phyloP scores from a whole-genome alignment of 352 stramenopile species.

The Globisporangium lucens region DNA sequence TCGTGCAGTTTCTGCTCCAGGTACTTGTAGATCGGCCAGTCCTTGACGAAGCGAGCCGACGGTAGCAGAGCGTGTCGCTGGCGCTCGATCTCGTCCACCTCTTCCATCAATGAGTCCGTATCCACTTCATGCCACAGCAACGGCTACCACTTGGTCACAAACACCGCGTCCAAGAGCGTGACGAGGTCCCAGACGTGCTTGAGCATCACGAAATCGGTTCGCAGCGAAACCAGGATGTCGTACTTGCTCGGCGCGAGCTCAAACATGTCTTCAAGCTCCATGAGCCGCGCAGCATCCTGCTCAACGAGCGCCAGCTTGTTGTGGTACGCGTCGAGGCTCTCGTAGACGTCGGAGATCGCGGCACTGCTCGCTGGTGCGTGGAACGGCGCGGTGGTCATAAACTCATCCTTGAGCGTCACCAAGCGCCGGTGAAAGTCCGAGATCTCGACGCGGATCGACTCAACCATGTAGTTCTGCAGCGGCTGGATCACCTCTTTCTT shows the following conservation, averaged over 20 bases:
- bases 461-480: conserved; percentile 86
- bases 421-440: conserved; percentile 72
- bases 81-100: conserved; percentile 83
- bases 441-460: conserved; percentile 73
- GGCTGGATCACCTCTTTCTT: conserved; percentile 92
- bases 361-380: conserved; percentile 23
- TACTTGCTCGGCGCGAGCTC: conserved; percentile 85
- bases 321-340: conserved; percentile 85
- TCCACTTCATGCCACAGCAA: conserved; percentile 89
- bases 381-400: conserved; percentile 57
- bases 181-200: conserved; percentile 94
- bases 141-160: conserved; percentile 80
- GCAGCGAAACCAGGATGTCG: conserved; percentile 75
- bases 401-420: conserved; percentile 58
- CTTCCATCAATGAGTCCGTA: conserved; percentile 84
- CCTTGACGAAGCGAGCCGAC: conserved; percentile 65
- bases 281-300: conserved; percentile 69
- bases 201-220: conserved; percentile 87
- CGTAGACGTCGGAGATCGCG: conserved; percentile 74
- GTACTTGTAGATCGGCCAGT: conserved; percentile 93
- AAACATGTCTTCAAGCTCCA: conserved; percentile 95
- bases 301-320: conserved; percentile 76
- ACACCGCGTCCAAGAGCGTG: conserved; percentile 74
- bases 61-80: conserved; percentile 54
- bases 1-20: conserved; percentile 89